Evolutionary conservation across 306 rosid species (phyloP), one percentile per base, ranked within the genome.

Genomic region (Senna tora): DNA sequence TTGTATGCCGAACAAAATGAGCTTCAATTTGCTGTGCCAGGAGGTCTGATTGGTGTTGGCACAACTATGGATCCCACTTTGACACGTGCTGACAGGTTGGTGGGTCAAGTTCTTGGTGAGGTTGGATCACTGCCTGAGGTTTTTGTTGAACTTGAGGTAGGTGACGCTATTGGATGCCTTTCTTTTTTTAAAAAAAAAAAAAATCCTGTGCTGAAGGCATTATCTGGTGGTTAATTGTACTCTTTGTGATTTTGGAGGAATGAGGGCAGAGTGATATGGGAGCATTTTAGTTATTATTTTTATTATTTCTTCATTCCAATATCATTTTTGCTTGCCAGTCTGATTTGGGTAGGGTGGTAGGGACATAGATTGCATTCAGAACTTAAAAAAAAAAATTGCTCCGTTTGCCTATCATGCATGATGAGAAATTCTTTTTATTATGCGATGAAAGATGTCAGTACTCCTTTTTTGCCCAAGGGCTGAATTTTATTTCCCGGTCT

Each of bases 51-150:
- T 54, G 98, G 98, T 36, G 94, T 93, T 60, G 97, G 97, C 22
- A 87, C 97, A 49, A 94, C 99, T 43, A 94, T 94, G 98, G 97
- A 94, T 64, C 99, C 97, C 75, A 91, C 97, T 41, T 82, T 94
- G 86, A 91, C 96, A 2, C 99, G 97, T 77, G 99, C 96, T 20
- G 99, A 94, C 81, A 85, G 96, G 76, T 85, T 94, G 89, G 97
- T 91, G 8, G 99, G 99, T 51, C 97, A 94, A 79, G 96, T 94
- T 82, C 92, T 94, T 0, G 99, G 99, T 32, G 99, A 89, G 81
- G 99, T 94, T 63, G 99, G 99, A 59, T 91, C 97, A 12, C 91
- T 91, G 16, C 97, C 97, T 5, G 99, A 94, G 79, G 86, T 91
- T 62, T 94, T 65, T 52, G 91, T 87, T 45, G 97, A 94, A 79